A percentile compares a stretch with the other conserved stretches of the same genome.
Conservation (phyloP, 805 yeast genomes). For the Wickerhamiella slavikovae region DNA sequence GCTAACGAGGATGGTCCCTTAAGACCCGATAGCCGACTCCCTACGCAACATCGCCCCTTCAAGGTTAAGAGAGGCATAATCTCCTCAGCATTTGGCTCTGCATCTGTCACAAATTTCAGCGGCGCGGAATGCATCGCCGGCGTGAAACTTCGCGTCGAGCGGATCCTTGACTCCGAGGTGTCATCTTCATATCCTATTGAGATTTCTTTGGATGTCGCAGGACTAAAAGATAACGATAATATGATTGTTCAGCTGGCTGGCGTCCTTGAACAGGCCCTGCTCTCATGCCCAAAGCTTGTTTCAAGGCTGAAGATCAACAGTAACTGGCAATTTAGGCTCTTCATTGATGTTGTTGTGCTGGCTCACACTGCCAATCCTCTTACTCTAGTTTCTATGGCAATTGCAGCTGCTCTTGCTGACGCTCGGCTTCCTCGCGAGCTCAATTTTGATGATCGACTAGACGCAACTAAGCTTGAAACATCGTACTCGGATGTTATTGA, state of each 20-base stretch:
- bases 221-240: conserved; percentile 60
- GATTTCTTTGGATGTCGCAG: conserved; percentile 50
- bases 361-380: conserved; percentile 67
- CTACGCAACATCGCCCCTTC: conserved; percentile 63
- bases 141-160: conserved; percentile 64
- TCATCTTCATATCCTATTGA: too few species aligned
- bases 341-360: conserved; percentile 59
- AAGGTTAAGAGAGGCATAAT: conserved; percentile 66
- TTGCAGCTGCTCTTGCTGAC: conserved; percentile 61
- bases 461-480: too few species aligned
- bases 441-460: conserved; percentile 30
- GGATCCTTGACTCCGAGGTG: conserved; percentile 16
- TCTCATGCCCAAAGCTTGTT: conserved; percentile 27
- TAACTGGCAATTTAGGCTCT: conserved; percentile 56
- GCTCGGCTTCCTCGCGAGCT: conserved; percentile 54
- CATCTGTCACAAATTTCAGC: conserved; percentile 66
- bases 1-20: conserved; percentile 33
- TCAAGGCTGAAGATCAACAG: conserved; percentile 40
- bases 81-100: conserved; percentile 81
- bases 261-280: conserved; percentile 28
- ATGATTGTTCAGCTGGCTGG: conserved; percentile 44
- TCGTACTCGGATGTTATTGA: conserved; percentile 51
- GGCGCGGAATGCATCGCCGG: conserved; percentile 91
- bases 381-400: conserved; percentile 57
- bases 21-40: conserved; percentile 71